phyloP scores from a whole-genome alignment of 106 monocot species.

The Phalaenopsis equestris region DNA sequence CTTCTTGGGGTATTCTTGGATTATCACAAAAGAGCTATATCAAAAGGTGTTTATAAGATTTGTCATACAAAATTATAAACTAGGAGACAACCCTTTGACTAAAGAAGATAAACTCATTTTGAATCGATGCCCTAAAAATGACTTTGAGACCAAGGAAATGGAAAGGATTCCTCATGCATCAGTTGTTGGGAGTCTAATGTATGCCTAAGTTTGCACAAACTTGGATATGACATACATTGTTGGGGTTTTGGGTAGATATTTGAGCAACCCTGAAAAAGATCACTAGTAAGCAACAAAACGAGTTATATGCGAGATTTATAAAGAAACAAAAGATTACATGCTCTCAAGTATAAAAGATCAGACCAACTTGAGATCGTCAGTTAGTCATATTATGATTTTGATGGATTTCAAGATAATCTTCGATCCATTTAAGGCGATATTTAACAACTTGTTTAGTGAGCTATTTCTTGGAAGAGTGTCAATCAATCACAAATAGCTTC shows the following conservation, averaged over 20 bases:
- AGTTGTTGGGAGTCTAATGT: too few species aligned
- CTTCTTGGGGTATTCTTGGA: too few species aligned
- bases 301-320: background rate
- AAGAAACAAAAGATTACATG: conserved; percentile 1
- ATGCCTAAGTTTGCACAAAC: too few species aligned
- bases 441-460: background rate
- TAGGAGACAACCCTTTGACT: background rate
- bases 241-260: background rate
- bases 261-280: background rate
- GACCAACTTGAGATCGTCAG: background rate
- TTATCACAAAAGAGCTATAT: too few species aligned
- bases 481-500: background rate
- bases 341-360: background rate
- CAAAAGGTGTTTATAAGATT: background rate
- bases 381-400: background rate
- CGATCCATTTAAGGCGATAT: background rate
- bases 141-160: too few species aligned
- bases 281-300: background rate
- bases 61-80: conserved; percentile 7
- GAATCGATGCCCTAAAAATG: background rate
- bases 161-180: too few species aligned
- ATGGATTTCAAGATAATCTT: background rate
- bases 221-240: background rate
- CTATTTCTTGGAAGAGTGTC: background rate
- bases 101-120: conserved; percentile 11